A percentile compares a stretch with the other conserved stretches of the same genome.
Conservation (phyloP, 208 protist species). For the Leishmania tropica region DNA sequence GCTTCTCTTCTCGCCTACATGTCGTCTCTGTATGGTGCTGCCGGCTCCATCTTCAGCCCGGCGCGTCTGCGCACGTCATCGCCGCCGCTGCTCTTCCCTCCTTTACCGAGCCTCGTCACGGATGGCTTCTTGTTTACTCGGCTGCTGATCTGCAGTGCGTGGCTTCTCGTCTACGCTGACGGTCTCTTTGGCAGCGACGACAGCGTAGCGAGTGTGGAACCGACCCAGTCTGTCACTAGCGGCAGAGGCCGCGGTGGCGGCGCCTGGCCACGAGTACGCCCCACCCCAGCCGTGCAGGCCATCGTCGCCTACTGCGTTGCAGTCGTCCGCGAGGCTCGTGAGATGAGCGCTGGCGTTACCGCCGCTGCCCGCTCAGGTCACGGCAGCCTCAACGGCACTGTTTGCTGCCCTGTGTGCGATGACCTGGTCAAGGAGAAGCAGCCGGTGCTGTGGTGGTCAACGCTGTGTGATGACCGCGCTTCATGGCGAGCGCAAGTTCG, state of each 20-base stretch:
- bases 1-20: not conserved
- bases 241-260: not conserved
- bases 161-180: slow-evolving; percentile 55
- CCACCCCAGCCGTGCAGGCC: slow-evolving; percentile 20
- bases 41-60: slow-evolving; percentile 4
- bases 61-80: slow-evolving; percentile 28
- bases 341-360: slow-evolving; percentile 32
- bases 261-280: slow-evolving; percentile 13
- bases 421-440: slow-evolving; percentile 28
- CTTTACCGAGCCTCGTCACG: slow-evolving; percentile 52
- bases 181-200: slow-evolving; percentile 14
- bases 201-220: not conserved
- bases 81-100: slow-evolving; percentile 36
- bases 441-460: slow-evolving; percentile 35
- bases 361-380: slow-evolving; percentile 2
- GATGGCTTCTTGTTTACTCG: slow-evolving; percentile 57
- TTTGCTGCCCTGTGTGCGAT: slow-evolving; percentile 55
- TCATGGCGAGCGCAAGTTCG: slow-evolving; percentile 29
- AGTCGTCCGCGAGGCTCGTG: slow-evolving; percentile 49
- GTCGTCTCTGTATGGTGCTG: not conserved
- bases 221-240: not conserved
- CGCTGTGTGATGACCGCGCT: slow-evolving; percentile 40
- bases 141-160: slow-evolving; percentile 63
- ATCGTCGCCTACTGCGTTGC: slow-evolving; percentile 40
- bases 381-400: not conserved